These are phyloP conservation scores for Galerina marginata DNA, from an alignment of 768 basidiomycete genomes.

Conservation along the genomic window DNA sequence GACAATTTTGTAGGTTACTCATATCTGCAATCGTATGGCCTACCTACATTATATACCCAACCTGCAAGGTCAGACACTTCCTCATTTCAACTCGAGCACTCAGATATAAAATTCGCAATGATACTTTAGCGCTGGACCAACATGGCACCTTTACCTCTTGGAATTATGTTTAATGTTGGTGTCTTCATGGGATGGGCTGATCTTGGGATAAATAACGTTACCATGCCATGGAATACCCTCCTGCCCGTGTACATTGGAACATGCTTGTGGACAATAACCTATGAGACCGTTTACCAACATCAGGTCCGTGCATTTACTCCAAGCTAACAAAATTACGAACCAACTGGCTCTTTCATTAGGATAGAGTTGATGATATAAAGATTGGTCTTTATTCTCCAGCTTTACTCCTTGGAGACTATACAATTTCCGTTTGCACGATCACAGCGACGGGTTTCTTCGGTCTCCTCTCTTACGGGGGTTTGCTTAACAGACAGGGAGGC, in stretches of 20 bases:
- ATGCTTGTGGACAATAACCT: conserved; percentile 6
- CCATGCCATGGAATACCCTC: background rate
- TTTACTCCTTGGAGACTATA: background rate
- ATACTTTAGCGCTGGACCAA: conserved; percentile 4
- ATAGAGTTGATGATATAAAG: conserved; percentile 2
- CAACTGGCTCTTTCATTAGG: conserved; percentile 6
- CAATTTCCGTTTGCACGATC: background rate
- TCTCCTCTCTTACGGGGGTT: background rate
- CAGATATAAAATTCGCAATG: background rate
- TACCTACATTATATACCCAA: conserved; percentile 1
- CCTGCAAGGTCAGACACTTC: background rate
- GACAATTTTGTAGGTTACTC: background rate
- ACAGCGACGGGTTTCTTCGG: background rate
- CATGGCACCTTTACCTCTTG: conserved; percentile 4
- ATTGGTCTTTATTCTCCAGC: conserved; percentile 8
- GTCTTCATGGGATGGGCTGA: conserved; percentile 12
- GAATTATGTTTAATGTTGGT: conserved; percentile 8
- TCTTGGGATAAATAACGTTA: background rate
- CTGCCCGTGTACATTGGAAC: conserved; percentile 5
- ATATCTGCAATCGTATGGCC: background rate
- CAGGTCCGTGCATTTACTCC: background rate
- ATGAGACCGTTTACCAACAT: conserved; percentile 8
- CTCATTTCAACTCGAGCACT: no score
- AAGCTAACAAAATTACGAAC: no score
- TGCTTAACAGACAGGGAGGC: background rate